These are phyloP conservation scores for Psilocybe subaeruginosa DNA, from an alignment of 768 basidiomycete species.

Conservation along the genomic window DNA sequence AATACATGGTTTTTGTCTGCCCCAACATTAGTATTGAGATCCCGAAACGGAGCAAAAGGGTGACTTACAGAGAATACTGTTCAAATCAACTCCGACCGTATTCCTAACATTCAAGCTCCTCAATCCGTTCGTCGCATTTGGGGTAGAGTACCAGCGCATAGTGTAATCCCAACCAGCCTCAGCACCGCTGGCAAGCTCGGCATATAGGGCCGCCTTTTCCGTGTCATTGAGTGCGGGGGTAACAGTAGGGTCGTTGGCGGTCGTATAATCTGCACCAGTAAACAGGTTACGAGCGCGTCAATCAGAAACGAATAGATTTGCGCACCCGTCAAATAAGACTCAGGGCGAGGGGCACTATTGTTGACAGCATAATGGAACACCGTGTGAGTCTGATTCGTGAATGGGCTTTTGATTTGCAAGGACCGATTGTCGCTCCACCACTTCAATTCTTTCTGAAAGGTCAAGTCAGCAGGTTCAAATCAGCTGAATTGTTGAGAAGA, in stretches of 20 bases:
- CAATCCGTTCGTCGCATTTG: constrained; percentile 54
- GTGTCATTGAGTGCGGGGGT: constrained; percentile 60
- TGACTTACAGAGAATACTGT: constrained; percentile 79
- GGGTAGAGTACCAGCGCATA: constrained; percentile 47
- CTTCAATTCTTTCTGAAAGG: constrained; percentile 65
- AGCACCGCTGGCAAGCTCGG: constrained; percentile 87
- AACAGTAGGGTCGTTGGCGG: constrained; percentile 67
- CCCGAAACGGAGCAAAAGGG: constrained; percentile 6
- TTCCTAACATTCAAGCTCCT: constrained; percentile 72
- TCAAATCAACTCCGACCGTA: constrained; percentile 76
- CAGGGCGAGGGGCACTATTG: constrained; percentile 88
- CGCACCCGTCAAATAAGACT: constrained; percentile 71
- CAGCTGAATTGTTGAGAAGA: neutral
- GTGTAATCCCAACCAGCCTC: constrained; percentile 77
- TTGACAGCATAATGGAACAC: constrained; percentile 78
- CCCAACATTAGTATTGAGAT: neutral
- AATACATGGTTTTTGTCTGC: constrained; percentile 66
- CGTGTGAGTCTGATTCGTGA: constrained; percentile 63
- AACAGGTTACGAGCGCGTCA: neutral
- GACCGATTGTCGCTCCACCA: constrained; percentile 87
- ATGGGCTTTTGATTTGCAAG: constrained; percentile 67
- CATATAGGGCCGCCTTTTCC: constrained; percentile 68
- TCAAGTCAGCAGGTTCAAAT: neutral
- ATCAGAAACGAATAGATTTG: neutral
- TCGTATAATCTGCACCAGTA: constrained; percentile 64